Evolutionary conservation across 2,329 filamentous ascomycete species (phyloP).

Genomic region (Penicillium sp.): DNA sequence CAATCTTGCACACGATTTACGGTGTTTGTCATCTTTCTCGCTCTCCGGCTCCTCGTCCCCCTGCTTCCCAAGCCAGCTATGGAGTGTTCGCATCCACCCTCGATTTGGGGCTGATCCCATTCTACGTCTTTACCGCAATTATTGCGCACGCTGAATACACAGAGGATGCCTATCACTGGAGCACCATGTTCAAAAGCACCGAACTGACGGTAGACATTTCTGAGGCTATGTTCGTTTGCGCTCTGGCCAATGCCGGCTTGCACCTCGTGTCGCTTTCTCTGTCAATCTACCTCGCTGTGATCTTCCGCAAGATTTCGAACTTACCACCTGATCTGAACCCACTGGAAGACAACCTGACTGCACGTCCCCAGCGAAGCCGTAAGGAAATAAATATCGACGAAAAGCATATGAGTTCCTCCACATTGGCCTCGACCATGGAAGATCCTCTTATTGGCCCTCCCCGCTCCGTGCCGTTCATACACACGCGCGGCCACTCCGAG

Average conservation of each 20-base stretch:
- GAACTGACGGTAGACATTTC: constrained; percentile 59
- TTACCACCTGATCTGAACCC: constrained; percentile 96
- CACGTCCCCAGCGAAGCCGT: constrained; percentile 66
- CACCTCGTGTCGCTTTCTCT: constrained; percentile 69
- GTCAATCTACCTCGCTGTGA: constrained; percentile 70
- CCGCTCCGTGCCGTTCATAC: constrained; percentile 70
- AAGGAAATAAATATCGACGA: constrained; percentile 63
- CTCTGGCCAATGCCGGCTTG: constrained; percentile 62
- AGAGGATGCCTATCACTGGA: constrained; percentile 56
- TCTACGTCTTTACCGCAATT: constrained; percentile 60
- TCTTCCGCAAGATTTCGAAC: constrained; percentile 76
- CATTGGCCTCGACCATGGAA: constrained; percentile 42
- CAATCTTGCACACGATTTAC: constrained; percentile 70
- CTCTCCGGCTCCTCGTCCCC: constrained; percentile 66
- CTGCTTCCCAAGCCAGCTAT: constrained; percentile 81
- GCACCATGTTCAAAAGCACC: constrained; percentile 62
- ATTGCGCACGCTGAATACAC: constrained; percentile 54
- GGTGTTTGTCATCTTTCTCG: constrained; percentile 76
- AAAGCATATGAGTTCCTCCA: constrained; percentile 59
- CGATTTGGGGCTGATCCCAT: constrained; percentile 65
- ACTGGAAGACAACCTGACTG: constrained; percentile 79
- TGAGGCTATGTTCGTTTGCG: constrained; percentile 65
- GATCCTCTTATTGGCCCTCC: constrained; percentile 44
- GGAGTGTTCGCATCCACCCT: constrained; percentile 76
- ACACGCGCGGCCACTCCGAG: constrained; percentile 66